Evolutionary conservation across 1,139 yeast species (phyloP).

Genomic region (Geotrichum klebahnii): DNA sequence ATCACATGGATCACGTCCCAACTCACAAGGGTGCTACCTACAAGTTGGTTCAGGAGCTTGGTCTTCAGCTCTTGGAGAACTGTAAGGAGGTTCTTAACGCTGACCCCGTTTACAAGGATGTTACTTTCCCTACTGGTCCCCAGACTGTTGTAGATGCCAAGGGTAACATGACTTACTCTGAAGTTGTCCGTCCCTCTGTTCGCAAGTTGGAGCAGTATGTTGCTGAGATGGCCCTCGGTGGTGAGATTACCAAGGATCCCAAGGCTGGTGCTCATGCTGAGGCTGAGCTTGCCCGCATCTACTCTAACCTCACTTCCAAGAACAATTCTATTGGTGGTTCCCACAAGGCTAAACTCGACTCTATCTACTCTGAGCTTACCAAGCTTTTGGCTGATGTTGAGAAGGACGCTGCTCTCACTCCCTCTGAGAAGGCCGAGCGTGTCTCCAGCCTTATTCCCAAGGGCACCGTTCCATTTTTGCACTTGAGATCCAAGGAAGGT

Average conservation of each 20-base stretch:
- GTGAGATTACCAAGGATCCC: conserved; percentile 66
- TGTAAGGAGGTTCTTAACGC: conserved; percentile 79
- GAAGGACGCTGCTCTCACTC: conserved; percentile 31
- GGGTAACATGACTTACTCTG: conserved; percentile 82
- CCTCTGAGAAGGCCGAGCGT: conserved; percentile 40
- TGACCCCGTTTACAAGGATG: conserved; percentile 93
- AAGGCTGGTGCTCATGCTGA: conserved; percentile 53
- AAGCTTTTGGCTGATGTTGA: conserved; percentile 56
- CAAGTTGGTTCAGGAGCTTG: conserved; percentile 81
- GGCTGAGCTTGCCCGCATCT: conserved; percentile 80
- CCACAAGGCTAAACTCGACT: conserved; percentile 73
- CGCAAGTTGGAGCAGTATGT: conserved; percentile 95
- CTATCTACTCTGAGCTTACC: conserved; percentile 72
- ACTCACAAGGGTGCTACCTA: conserved; percentile 83
- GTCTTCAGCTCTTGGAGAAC: conserved; percentile 90
- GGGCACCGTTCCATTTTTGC: conserved; percentile 91
- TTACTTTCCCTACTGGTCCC: conserved; percentile 91
- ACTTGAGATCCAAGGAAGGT: conserved; percentile 70
- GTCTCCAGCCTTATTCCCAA: conserved; percentile 40
- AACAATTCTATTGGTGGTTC: conserved; percentile 50
- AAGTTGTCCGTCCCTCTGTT: conserved; percentile 82
- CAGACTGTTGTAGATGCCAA: conserved; percentile 80
- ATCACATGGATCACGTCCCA: conserved; percentile 91
- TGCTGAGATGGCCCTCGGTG: conserved; percentile 94
- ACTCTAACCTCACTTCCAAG: conserved; percentile 74